Base-by-base conservation (phyloP, 2,329 filamentous ascomycete genomes). In the Fusarium decemcellulare region DNA sequence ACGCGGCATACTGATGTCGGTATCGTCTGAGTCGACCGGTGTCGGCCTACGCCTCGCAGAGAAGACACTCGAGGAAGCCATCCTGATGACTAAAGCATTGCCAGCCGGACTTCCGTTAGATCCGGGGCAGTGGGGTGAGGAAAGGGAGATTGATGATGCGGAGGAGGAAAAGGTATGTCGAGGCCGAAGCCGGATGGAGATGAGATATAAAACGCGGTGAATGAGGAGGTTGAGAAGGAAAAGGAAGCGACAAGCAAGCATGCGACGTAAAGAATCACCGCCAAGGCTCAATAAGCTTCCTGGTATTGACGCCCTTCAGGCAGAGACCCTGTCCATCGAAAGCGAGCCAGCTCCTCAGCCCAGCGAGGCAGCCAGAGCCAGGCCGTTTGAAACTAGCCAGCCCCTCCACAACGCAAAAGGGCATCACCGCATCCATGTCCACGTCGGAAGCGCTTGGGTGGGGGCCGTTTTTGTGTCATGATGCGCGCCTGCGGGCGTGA, bases 21-120 rank as follows among this genome's bases (percentile, higher is more conserved):
- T 76, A 30, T 74, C 76, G 61, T 78, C 75, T 27, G 72, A 75
- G 47, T 76, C 76, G 43, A 61, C 67, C 30, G 73, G 70, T 4
- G 74, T 68, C 14, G 68, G 57, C 46, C 73, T 75, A 42, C 74
- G 71, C 56, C 70, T 71, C 44, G 62, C 57, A 36, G 71, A 60
- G 61, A 74, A 66, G 61, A 70, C 65, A 59, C 65, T 66, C 23
- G 65, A 66, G 58, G 62, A 63, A 53, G 68, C 71, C 72, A 75
- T 75, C 40, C 50, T 70, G 57, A 56, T 51, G 43, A n/a, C 32
- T 51, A 54, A 32, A n/a, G 47, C 60, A 63, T 71, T 56, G 47
- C 57, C 47, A 12, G 14, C 11, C 11, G 59, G 5, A 40, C 30
- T 47, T 32, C 11, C 14, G 37, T 27, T 11, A 12, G 43, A 44